Evolutionary conservation across 148 eudicot genomes (phyloP), one percentile per base, ranked within the genome.

Genomic region (Oxyria digyna): DNA sequence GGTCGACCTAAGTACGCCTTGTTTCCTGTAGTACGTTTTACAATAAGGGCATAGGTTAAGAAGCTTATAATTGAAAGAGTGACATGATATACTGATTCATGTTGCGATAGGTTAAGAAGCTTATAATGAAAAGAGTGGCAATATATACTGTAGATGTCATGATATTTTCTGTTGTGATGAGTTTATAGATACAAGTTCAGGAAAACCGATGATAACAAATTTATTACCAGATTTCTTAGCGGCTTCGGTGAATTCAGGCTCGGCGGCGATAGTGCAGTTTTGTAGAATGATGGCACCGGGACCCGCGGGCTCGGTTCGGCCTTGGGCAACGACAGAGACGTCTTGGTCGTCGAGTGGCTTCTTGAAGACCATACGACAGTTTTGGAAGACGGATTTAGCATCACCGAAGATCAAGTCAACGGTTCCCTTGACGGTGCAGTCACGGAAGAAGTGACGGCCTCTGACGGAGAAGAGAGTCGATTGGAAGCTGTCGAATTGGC

Each of bases 1-100:
- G 91, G 91, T 2, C 91, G 80, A 0, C 88, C 91, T 17, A 87
- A 49, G 74, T 73, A 87, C 4, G 81, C 75, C 35, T 71, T 68
- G n/a, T 37, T 62, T 24, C 74, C 43, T 14, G 70, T 54, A n/a
- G n/a, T n/a, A n/a, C n/a, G n/a, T n/a, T n/a, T n/a, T n/a, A n/a
- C n/a, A n/a, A n/a, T n/a, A n/a, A n/a, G n/a, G n/a, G n/a, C n/a
- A n/a, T n/a, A n/a, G n/a, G n/a, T n/a, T n/a, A n/a, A n/a, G n/a
- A n/a, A n/a, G n/a, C n/a, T n/a, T n/a, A n/a, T n/a, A n/a, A n/a
- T n/a, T n/a, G n/a, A n/a, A n/a, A n/a, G n/a, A n/a, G n/a, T n/a
- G n/a, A n/a, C n/a, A n/a, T n/a, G n/a, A n/a, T n/a, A n/a, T n/a
- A n/a, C n/a, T n/a, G n/a, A n/a, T n/a, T n/a, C n/a, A n/a, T n/a